Evolutionary conservation across 2,329 filamentous ascomycete species (phyloP).

Genomic region (Metarhizium anisopliae): DNA sequence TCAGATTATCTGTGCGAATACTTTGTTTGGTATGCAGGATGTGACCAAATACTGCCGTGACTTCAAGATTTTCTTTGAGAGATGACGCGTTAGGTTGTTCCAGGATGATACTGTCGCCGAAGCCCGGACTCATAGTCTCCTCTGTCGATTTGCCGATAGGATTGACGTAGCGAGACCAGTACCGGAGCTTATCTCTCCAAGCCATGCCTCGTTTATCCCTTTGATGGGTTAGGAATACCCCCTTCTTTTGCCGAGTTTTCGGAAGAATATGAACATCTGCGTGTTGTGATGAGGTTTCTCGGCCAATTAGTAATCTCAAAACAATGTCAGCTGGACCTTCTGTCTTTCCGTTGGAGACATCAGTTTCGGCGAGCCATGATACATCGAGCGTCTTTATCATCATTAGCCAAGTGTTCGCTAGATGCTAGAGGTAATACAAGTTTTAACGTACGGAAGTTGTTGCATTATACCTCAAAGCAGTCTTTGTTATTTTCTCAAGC

Average conservation of each 20-base stretch:
- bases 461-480: slow-evolving; percentile 15
- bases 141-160: slow-evolving; percentile 9
- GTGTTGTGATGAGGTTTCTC: background rate
- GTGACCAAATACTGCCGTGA: slow-evolving; percentile 41
- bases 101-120: background rate
- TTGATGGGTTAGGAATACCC: slow-evolving; percentile 15
- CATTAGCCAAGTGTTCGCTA: background rate
- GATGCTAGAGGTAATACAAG: background rate
- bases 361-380: slow-evolving; percentile 30
- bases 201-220: slow-evolving; percentile 23
- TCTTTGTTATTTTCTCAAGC: slow-evolving; percentile 24
- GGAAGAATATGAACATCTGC: slow-evolving; percentile 14
- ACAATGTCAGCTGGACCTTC: slow-evolving; percentile 36
- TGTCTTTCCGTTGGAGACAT: slow-evolving; percentile 10
- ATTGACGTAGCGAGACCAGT: slow-evolving; percentile 21
- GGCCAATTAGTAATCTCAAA: slow-evolving; percentile 32
- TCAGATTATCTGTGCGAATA: background rate
- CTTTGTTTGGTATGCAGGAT: slow-evolving; percentile 29
- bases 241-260: slow-evolving; percentile 2
- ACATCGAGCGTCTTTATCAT: slow-evolving; percentile 22
- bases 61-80: slow-evolving; percentile 1
- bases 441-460: slow-evolving; percentile 12
- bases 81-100: background rate
- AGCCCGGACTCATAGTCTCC: background rate
- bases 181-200: slow-evolving; percentile 24